Evolutionary conservation across 805 yeast genomes (phyloP).

Genomic region (Candida loeiensis): DNA sequence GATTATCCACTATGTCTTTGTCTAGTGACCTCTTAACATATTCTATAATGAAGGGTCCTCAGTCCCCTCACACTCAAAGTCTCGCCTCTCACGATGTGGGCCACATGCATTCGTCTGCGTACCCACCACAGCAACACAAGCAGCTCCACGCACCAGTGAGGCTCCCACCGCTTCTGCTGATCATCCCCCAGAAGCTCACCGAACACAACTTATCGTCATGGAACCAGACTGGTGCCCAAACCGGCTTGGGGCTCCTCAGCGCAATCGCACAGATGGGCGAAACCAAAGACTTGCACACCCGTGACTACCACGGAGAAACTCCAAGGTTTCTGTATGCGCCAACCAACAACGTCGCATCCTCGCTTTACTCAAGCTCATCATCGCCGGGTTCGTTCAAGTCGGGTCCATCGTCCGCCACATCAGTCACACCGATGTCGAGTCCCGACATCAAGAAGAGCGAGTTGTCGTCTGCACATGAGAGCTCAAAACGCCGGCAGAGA

Average conservation of each 20-base stretch:
- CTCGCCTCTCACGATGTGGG: constrained; percentile 1
- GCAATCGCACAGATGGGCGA: constrained; percentile 9
- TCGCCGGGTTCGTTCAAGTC: not conserved
- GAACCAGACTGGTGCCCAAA: constrained; percentile 5
- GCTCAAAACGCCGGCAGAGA: constrained; percentile 39
- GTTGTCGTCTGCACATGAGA: too few species aligned
- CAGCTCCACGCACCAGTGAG: not conserved
- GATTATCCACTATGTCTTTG: constrained; percentile 16
- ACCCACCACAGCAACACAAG: not conserved
- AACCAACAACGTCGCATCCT: not conserved
- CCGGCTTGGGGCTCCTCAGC: constrained; percentile 9
- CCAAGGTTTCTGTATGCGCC: constrained; percentile 1
- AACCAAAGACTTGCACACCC: not conserved
- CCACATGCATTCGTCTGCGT: constrained; percentile 2
- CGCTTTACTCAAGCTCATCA: not conserved
- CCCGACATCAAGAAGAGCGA: constrained; percentile 7
- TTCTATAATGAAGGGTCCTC: constrained; percentile 32
- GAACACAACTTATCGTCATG: constrained; percentile 8
- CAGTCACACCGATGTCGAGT: constrained; percentile 8
- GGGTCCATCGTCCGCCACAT: constrained; percentile 1
- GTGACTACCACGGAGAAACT: not conserved
- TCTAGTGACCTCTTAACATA: constrained; percentile 37
- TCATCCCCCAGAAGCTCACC: constrained; percentile 5
- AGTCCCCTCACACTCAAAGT: constrained; percentile 1
- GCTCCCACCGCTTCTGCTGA: constrained; percentile 4